Base-by-base conservation (phyloP, 192 early-diverging fungal species). In the Linderina pennispora region DNA sequence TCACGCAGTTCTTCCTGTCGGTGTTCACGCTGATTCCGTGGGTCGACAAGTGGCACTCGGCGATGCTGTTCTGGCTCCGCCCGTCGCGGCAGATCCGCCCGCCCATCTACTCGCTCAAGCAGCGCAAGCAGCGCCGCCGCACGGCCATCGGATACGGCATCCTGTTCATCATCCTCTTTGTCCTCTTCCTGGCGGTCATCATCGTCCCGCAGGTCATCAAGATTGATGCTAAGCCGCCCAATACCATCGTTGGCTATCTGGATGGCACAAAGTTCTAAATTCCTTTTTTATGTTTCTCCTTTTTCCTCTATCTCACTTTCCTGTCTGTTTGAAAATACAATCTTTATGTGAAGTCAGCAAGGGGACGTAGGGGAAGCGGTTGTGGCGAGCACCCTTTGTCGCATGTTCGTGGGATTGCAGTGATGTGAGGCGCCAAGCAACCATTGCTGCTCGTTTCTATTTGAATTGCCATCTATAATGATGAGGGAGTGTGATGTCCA, bases 1-100 rank as follows among this genome's bases (percentile, higher is more conserved):
- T 85, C 35, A 79, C 90, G 25, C 49, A 90, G 31, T 89, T 92
- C 55, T 74, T 89, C 45, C 55, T 92, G 32, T 81, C 77, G 13
- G 53, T 83, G 28, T 76, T 88, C 32, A 84, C 79, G 37, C 47
- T 90, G 17, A 80, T 90, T 24, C 86, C 86, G 5, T 80, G 73
- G 62, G 59, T 88, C 25, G 83, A 85, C 55, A 79, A 77, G 34
- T 79, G 77, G 63, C 88, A 90, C 55, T 86, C 83, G 11, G 77
- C 75, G 4, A 86, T 90, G 84, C 73, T 90, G 35, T 90, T 90
- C 53, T 90, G 88, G 88, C 57, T 88, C 49, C 79, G 84, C 18
- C 88, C 88, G 6, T 83, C 79, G 62, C 77, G 86, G 38, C 86
- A 90, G 61, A 85, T 88, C 57, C 77, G 80, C 11, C 62, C 75